Percentiles rank a stretch among this genome's conserved stretches.
Evolutionary conservation across 371 early-diverging fungal species (phyloP).

Genomic region (Rhizopus delemar): DNA sequence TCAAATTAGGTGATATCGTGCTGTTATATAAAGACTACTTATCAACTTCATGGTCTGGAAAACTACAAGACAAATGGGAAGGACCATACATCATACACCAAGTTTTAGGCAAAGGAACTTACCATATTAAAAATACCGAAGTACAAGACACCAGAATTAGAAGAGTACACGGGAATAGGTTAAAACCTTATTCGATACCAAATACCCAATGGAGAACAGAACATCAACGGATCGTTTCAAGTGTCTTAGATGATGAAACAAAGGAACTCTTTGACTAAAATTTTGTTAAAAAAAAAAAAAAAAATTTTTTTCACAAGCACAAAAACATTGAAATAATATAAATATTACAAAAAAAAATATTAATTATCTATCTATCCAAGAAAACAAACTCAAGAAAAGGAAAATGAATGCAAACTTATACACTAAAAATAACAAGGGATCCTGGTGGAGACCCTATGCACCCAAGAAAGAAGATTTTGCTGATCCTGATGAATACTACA

Average conservation of each 20-base stretch:
- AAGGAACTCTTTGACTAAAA: neutral
- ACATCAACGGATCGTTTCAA: neutral
- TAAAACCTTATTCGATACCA: neutral
- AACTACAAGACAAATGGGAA: slow-evolving; percentile 1
- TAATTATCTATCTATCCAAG: no score
- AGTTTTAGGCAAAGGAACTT: neutral
- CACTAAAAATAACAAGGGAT: no score
- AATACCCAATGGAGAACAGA: neutral
- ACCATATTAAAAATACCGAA: neutral
- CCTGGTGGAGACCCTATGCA: no score
- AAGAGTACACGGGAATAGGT: neutral
- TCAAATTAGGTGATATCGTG: neutral
- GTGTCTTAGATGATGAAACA: neutral
- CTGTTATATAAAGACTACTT: neutral
- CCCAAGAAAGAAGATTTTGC: no score
- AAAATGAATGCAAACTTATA: no score
- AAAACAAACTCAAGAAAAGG: no score
- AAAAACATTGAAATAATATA: no score
- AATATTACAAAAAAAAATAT: no score
- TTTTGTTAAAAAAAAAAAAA: no score
- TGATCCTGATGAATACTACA: no score
- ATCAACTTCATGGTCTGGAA: slow-evolving; percentile 5
- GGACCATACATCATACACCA: neutral
- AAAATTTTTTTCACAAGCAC: no score
- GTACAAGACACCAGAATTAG: neutral